Percentiles rank a stretch among this genome's conserved stretches.
phyloP scores from a whole-genome alignment of 1,284 basidiomycete species.

The Trichosporon inkin region DNA sequence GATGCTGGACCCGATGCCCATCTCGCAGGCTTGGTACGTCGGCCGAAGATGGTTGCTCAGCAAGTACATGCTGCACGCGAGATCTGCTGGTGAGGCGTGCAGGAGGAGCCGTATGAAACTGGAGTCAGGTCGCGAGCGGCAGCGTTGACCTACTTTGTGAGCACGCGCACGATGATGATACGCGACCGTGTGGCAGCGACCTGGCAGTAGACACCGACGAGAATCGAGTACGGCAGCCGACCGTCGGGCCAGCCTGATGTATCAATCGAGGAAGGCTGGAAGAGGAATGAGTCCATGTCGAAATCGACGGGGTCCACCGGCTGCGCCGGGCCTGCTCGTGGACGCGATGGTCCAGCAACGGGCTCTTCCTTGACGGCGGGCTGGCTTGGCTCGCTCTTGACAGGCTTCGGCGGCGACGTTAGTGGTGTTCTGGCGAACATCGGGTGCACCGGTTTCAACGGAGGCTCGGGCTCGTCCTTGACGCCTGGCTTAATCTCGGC shows the following conservation, averaged over 20 bases:
- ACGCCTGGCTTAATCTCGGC: constrained; percentile 8
- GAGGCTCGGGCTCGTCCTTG: not conserved
- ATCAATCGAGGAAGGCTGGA: constrained; percentile 50
- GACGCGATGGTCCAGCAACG: constrained; percentile 11
- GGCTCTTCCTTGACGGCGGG: constrained; percentile 18
- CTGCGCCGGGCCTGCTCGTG: constrained; percentile 26
- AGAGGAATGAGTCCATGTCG: constrained; percentile 49
- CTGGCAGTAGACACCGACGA: constrained; percentile 68
- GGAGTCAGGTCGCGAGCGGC: not conserved
- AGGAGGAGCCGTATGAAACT: constrained; percentile 64
- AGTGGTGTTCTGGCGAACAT: constrained; percentile 22
- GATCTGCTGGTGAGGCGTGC: constrained; percentile 63
- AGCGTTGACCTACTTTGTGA: constrained; percentile 62
- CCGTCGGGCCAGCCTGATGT: constrained; percentile 48
- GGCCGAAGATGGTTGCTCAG: constrained; percentile 81
- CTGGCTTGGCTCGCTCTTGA: not conserved
- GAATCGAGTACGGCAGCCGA: constrained; percentile 69
- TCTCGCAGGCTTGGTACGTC: constrained; percentile 67
- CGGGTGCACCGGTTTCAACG: constrained; percentile 17
- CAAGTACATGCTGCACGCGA: constrained; percentile 80
- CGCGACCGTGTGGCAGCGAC: constrained; percentile 74
- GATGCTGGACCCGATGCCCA: constrained; percentile 70
- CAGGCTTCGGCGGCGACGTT: not conserved
- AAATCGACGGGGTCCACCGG: constrained; percentile 46
- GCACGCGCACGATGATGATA: constrained; percentile 69